Conservation (phyloP, 1,284 basidiomycete species). For the Wolfiporia cocos region DNA sequence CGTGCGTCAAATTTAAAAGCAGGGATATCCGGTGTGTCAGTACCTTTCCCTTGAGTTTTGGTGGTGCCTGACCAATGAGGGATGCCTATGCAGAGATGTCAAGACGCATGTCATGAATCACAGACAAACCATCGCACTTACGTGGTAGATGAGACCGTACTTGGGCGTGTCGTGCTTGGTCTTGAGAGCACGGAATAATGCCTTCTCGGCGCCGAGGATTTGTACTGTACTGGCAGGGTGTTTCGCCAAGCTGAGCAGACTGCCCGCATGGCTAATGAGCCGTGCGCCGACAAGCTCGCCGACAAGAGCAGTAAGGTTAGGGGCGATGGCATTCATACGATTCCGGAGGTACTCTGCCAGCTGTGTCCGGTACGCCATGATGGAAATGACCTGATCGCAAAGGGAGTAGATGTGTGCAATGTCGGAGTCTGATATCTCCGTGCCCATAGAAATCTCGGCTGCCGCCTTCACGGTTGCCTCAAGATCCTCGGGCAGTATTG, state of each 20-base stretch:
- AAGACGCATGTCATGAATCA: conserved; percentile 11
- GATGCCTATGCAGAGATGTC: conserved; percentile 54
- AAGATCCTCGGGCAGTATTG: conserved; percentile 92
- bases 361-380: conserved; percentile 90
- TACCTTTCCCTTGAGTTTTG: conserved; percentile 97
- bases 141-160: conserved; percentile 96
- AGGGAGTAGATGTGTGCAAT: conserved; percentile 93
- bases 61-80: conserved; percentile 94
- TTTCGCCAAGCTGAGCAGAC: conserved; percentile 90
- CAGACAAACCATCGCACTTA: no score
- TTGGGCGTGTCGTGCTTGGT: conserved; percentile 99
- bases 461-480: conserved; percentile 90
- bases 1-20: neutral
- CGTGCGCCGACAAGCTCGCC: conserved; percentile 96
- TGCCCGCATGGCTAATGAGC: conserved; percentile 95
- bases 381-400: conserved; percentile 96
- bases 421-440: conserved; percentile 95
- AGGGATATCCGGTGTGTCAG: conserved; percentile 9
- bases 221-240: conserved; percentile 98
- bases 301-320: conserved; percentile 93
- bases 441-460: conserved; percentile 97
- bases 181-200: conserved; percentile 95
- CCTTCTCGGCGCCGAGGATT: conserved; percentile 98
- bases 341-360: conserved; percentile 94
- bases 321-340: conserved; percentile 96